Evolutionary conservation across 2,329 filamentous ascomycete species (phyloP), one percentile per base, ranked within the genome.

Genomic region (Aspergillus fijiensis): DNA sequence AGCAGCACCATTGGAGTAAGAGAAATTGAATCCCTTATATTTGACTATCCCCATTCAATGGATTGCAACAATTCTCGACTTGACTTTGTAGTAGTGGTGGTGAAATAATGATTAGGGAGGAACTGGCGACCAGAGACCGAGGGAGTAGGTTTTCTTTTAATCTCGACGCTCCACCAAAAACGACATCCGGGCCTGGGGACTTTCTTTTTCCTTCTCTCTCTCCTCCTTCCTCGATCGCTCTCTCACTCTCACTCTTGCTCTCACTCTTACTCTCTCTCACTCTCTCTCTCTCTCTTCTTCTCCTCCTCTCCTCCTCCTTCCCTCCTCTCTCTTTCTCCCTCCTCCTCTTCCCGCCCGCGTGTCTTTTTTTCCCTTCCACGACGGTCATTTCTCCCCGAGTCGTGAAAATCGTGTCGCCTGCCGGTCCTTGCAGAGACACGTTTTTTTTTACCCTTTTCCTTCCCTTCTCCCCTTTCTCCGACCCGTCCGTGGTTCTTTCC

Each of bases 351-450:
- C 57, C 60, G 57, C 59, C 42, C 47, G 52, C 57, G 52, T 62
- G 63, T 63, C 64, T 63, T 66, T 59, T 62, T 65, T 70, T 72
- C 65, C 66, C 64, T 67, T 72, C 69, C 70, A 65, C 68, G 71
- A 67, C 68, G 60, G 60, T 66, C 51, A 55, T 48, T 55, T 57
- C 33, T 27, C 29, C 33, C 47, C 60, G 60, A 59, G 67, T 69
- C 67, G 69, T 73, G 68, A 66, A 62, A 42, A 65, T 51, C 55
- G 63, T 64, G 67, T 72, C 67, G 68, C 63, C 66, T 71, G 69
- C 67, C 68, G 61, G 50, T 62, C 64, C 64, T 35, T 64, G 63
- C 64, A 70, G 70, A 72, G 67, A 67, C 68, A 67, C 60, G 55
- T 62, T 62, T 59, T 63, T 62, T 58, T 62, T 59, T 59, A 55